Conservation (phyloP, 2,329 filamentous ascomycete genomes). For the Sporothrix curviconia region DNA sequence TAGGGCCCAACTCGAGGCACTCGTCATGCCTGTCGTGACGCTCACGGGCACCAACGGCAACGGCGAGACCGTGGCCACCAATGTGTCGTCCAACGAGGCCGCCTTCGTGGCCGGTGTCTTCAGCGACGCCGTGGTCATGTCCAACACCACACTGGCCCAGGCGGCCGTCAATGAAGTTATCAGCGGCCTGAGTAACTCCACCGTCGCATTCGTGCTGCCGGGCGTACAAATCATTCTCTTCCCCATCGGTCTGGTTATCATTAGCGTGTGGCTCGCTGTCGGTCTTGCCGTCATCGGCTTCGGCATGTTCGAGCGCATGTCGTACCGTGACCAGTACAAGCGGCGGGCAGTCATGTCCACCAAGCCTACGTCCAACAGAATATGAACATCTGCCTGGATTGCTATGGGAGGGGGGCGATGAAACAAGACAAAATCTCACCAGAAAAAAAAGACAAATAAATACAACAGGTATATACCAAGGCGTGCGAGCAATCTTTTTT, state of each 20-base stretch:
- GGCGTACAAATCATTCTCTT: conserved; percentile 63
- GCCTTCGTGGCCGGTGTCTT: conserved; percentile 67
- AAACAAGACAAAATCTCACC: not conserved
- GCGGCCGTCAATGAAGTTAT: conserved; percentile 44
- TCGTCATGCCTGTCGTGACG: conserved; percentile 63
- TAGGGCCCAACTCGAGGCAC: conserved; percentile 52
- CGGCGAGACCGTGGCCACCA: conserved; percentile 51
- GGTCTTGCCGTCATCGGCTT: conserved; percentile 52
- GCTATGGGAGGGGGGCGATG: not conserved
- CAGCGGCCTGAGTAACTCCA: conserved; percentile 41
- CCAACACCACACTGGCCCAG: conserved; percentile 42
- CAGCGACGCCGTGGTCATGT: conserved; percentile 49
- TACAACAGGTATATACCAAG: not conserved
- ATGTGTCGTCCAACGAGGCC: conserved; percentile 63
- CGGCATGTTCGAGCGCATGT: conserved; percentile 60
- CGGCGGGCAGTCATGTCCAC: conserved; percentile 39
- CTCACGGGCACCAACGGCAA: conserved; percentile 51
- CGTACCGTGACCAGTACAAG: conserved; percentile 58
- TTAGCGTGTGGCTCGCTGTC: conserved; percentile 53
- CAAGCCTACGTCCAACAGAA: conserved; percentile 28
- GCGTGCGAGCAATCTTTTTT: conserved; percentile 7
- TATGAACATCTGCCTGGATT: too few relatives aligned
- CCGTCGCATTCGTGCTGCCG: conserved; percentile 61
- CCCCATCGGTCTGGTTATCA: conserved; percentile 63
- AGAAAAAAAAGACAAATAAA: not conserved